Evolutionary conservation across 2,329 filamentous ascomycete genomes (phyloP).

Genomic region (Celoporthe dispersa): DNA sequence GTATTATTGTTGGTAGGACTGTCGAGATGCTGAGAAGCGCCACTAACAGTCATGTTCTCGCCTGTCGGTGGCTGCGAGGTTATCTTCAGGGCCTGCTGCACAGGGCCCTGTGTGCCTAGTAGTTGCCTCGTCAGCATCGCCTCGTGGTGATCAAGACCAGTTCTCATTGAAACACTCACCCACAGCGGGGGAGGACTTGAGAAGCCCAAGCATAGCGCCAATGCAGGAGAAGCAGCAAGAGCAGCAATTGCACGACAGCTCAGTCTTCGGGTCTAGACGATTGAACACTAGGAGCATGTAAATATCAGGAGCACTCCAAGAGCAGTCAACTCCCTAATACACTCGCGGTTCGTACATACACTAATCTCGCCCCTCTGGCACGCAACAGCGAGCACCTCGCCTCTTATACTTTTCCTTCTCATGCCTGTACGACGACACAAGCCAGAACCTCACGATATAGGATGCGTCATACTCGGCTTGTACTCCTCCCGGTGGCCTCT

Average conservation of each 20-base stretch:
- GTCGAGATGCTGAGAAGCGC: not conserved
- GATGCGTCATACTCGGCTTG: not conserved
- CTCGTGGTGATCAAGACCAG: not conserved
- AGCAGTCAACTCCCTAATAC: not conserved
- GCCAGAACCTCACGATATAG: not conserved
- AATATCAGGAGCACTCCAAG: not conserved
- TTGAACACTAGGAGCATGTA: conserved; percentile 3
- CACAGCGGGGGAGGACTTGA: conserved; percentile 3
- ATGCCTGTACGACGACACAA: not conserved
- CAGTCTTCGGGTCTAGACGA: not conserved
- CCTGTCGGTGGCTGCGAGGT: not conserved
- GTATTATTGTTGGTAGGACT: not conserved
- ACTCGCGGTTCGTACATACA: not conserved
- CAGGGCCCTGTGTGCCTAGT: not conserved
- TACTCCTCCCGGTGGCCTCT: not conserved
- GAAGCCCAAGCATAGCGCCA: conserved; percentile 9
- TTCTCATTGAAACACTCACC: not conserved
- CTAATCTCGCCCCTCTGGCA: not conserved
- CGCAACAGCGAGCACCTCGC: not conserved
- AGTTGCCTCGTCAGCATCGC: not conserved
- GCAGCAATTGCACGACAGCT: not conserved
- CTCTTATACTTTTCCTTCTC: not conserved
- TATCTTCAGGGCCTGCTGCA: not conserved
- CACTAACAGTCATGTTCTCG: conserved; percentile 7
- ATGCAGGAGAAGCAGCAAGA: conserved; percentile 10